Evolutionary conservation across 768 basidiomycete species (phyloP), one percentile per base, ranked within the genome.

Genomic region (Cantharellus anzutake): DNA sequence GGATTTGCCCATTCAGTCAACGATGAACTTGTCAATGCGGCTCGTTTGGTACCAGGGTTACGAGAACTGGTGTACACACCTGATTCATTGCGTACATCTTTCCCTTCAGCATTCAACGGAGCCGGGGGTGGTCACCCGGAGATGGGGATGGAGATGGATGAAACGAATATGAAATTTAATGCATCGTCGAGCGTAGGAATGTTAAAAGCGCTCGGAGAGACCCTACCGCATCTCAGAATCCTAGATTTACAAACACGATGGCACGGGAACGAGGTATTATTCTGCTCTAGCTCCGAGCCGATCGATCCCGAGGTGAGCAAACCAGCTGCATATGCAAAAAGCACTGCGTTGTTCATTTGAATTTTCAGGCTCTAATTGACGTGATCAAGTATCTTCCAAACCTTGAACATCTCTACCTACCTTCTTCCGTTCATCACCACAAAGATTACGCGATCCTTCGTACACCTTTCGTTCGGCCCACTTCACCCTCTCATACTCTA

Each of bases 81-180:
- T 40, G 60, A 60, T 34, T 34, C 57, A 59, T 41, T 62, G 57
- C 44, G 48, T 53, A 4, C 37, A 55, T 5, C 60, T 59, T 7
- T 55, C 16, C 16, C 60, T 35, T 2, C 35, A 39, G 3, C 51
- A 41, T 29, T 29, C 5, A 5, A 16, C 20, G 20, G 20, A 29
- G 20, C 20, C 20, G 20, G 20, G 20, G 20, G 42, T 62, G 2
- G 11, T 48, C 44, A 11, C 11, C 11, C 44, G 44, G 11, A 11
- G 44, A 48, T 11, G 44, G 29, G 1, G 44, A 48, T 48, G 44
- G 44, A 48, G 29, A 48, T 48, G 44, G 29, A 29, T 11, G 20
- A 29, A 29, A 29, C 20, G 20, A 29, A 29, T 29, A 29, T 29
- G 20, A 29, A 48, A 11, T 11, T 7, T 37, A 37, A 55, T 37